These are phyloP conservation scores for Penicillium verrucosum DNA, from an alignment of 2,329 filamentous ascomycete genomes.

Conservation along the genomic window DNA sequence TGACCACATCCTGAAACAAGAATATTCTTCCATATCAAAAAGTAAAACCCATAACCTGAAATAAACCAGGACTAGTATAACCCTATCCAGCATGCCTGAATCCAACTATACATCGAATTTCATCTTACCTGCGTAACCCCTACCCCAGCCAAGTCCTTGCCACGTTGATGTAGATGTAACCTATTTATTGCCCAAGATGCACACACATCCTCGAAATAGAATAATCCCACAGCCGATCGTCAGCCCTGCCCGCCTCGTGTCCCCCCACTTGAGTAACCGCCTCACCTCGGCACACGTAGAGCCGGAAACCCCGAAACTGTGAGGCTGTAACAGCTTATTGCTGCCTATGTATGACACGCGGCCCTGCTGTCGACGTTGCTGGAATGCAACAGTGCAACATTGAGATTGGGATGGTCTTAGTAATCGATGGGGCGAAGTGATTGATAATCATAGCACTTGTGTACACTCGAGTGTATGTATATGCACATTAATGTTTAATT, in stretches of 20 bases:
- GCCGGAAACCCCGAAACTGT: not conserved
- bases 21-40: not conserved
- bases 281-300: not conserved
- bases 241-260: conserved; percentile 14
- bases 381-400: not conserved
- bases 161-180: conserved; percentile 9
- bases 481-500: not conserved
- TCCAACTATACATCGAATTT: not conserved
- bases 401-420: not conserved
- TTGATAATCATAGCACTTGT: not conserved
- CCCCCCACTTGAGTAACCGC: not conserved
- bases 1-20: not conserved
- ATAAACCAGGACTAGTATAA: not conserved
- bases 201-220: not conserved
- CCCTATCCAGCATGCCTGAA: not conserved
- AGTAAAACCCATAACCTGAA: not conserved
- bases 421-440: not conserved
- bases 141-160: not conserved
- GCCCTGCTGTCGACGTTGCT: not conserved
- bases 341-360: not conserved
- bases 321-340: conserved; percentile 9
- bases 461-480: not conserved
- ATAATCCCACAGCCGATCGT: conserved; percentile 1
- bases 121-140: not conserved
- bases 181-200: not conserved